Evolutionary conservation across 2,329 filamentous ascomycete species (phyloP).

Genomic region (Metarhizium anisopliae): DNA sequence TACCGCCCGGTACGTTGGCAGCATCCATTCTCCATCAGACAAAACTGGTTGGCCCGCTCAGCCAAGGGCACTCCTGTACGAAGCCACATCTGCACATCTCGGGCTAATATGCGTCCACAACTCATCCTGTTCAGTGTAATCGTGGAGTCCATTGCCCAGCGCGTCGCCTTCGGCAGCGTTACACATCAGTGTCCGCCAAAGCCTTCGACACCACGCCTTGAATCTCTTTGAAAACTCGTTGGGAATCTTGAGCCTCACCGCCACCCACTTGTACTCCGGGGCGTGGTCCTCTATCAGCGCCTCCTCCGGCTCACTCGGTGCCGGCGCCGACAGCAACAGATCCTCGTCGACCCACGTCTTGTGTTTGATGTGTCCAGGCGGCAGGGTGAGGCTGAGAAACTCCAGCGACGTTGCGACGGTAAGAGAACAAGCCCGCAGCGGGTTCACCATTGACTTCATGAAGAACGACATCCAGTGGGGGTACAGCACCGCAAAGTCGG

Average conservation of each 20-base stretch:
- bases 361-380: conserved; percentile 35
- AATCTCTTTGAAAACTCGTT: conserved; percentile 47
- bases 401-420: conserved; percentile 55
- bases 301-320: conserved; percentile 27
- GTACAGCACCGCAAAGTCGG: conserved; percentile 58
- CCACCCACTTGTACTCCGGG: conserved; percentile 50
- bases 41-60: background rate
- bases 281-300: conserved; percentile 41
- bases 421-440: conserved; percentile 51
- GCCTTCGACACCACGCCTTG: conserved; percentile 32
- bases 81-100: conserved; percentile 3
- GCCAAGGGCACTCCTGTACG: background rate
- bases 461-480: conserved; percentile 47
- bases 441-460: conserved; percentile 55
- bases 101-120: conserved; percentile 16
- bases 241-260: conserved; percentile 45
- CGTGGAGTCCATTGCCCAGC: conserved; percentile 9
- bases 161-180: conserved; percentile 3
- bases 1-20: no score
- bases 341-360: conserved; percentile 45
- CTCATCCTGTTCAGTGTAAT: conserved; percentile 13
- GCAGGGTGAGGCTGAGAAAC: conserved; percentile 47
- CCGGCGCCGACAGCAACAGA: conserved; percentile 33
- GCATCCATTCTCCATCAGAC: no score
- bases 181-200: conserved; percentile 13